phyloP scores from a whole-genome alignment of 2,329 filamentous ascomycete genomes.

The Aspergillus tamarii region DNA sequence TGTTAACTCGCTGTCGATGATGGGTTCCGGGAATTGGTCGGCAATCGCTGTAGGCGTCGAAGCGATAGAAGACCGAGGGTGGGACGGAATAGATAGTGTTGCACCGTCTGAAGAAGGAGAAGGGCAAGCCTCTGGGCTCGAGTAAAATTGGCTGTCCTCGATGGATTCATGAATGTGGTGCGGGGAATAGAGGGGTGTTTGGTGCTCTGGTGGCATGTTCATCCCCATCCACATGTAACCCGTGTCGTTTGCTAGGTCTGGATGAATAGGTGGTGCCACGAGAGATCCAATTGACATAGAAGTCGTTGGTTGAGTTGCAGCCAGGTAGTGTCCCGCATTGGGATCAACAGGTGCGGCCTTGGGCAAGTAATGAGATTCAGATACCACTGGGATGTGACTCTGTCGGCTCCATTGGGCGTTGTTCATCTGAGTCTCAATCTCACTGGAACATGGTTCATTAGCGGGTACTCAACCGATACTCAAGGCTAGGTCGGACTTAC shows the following conservation, averaged over 20 bases:
- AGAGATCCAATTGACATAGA: constrained; percentile 43
- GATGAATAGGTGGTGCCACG: constrained; percentile 38
- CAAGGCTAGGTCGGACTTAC: constrained; percentile 36
- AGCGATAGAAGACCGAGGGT: constrained; percentile 36
- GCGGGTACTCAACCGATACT: background rate
- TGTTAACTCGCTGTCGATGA: constrained; percentile 36
- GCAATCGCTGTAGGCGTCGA: constrained; percentile 39
- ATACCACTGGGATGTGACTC: constrained; percentile 24
- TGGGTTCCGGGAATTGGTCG: constrained; percentile 38
- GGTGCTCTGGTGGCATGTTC: constrained; percentile 38
- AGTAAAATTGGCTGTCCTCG: constrained; percentile 47
- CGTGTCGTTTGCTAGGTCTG: constrained; percentile 36
- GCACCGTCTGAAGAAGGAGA: constrained; percentile 45
- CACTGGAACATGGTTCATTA: constrained; percentile 24
- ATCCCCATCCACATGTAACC: constrained; percentile 41
- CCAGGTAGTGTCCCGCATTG: constrained; percentile 28
- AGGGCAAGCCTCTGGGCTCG: constrained; percentile 48
- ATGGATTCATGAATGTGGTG: constrained; percentile 40
- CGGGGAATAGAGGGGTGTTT: constrained; percentile 30
- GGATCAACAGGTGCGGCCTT: constrained; percentile 30
- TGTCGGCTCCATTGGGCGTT: constrained; percentile 32
- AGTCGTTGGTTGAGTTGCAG: constrained; percentile 31
- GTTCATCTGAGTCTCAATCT: constrained; percentile 40
- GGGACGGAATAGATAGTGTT: constrained; percentile 35
- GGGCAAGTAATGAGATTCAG: constrained; percentile 25